Evolutionary conservation across 306 rosid species (phyloP), one percentile per base, ranked within the genome.

Genomic region (Aeschynomene evenia): DNA sequence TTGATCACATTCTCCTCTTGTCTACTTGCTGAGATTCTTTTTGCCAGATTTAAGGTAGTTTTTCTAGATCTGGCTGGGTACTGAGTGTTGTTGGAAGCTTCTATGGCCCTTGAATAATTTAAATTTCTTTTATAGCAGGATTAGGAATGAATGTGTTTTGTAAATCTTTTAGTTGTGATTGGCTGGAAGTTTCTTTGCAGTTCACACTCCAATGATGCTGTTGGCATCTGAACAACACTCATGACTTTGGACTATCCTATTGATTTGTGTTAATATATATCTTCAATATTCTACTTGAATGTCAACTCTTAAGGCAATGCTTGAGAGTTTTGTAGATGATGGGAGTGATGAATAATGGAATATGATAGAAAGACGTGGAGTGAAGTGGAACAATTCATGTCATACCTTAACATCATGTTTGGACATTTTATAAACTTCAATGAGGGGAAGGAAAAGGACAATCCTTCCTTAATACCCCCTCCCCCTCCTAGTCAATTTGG

Each of bases 71-170:
- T 66, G 39, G 24, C 76, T 34, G 56, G 36, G 29, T 60, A 20
- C 52, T 37, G 9, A 21, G 26, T 36, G 31, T 39, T 70, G 33
- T 29, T 51, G 16, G 54, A 51, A 11, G 24, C 52, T 34, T 46
- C 49, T 42, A 10, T 34, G 10, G 68, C 23, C 18, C 43, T 15
- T 61, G 39, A 31, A 34, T 40, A 52, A 16, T 28, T 46, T 24
- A 34, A 40, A 21, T 57, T 16, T 45, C 36, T 31, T 61, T 34
- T 36, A 34, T 60, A 24, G 24, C 50, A 23, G 62, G 15, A 42
- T 78, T 58, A n/a, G 55, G 59, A 43, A 52, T 60, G 42, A 42
- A 59, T 34, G 36, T 18, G 46, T 67, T 64, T 42, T 66, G 21
- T 58, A 49, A 16, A 57, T 64, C 70, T 19, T 12, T 23, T 52